Evolutionary conservation across 1,139 yeast genomes (phyloP), one percentile per base, ranked within the genome.

Genomic region (Geotrichum histeridarum): DNA sequence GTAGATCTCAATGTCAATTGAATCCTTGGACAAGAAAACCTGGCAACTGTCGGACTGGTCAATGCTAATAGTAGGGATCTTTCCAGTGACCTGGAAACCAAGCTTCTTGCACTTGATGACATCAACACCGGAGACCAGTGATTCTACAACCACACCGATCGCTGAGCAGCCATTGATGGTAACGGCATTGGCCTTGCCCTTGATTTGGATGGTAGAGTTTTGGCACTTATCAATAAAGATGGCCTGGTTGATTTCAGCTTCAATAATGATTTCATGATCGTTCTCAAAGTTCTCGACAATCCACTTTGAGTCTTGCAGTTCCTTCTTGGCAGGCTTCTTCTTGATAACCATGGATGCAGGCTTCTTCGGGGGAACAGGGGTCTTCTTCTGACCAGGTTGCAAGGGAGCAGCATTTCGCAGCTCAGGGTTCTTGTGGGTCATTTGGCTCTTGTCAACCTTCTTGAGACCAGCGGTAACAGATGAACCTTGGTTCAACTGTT

Each of bases 351-450:
- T 72, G 50, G 79, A 75, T 4, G 81, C 72, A 43, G 96, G 96
- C 68, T 88, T 88, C 74, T 84, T 86, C 51, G 95, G 94, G 37
- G 83, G 84, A 4, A 75, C 71, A 3, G 83, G 82, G n/a, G 54
- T 66, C 65, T 59, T 71, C 69, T 54, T 77, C 18, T 77, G 72
- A 62, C 59, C 54, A 8, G 56, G 32, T 12, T 49, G 57, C 8
- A 75, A 71, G 14, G 59, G 53, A 17, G 60, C 55, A 12, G 60
- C 53, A 9, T 76, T 78, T 66, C 95, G 84, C 63, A 89, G 75
- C 44, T 77, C 84, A 4, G 97, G 97, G 70, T 90, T 90, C 73
- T 90, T 91, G 72, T 90, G 97, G 35, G 96, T 89, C 94, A 88
- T 89, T 72, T 90, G 87, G 17, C 95, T 85, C 72, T 83, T 87